A percentile compares a stretch with the other conserved stretches of the same genome.
Conservation (phyloP, 192 early-diverging fungal species). For the Podila minutissima region DNA sequence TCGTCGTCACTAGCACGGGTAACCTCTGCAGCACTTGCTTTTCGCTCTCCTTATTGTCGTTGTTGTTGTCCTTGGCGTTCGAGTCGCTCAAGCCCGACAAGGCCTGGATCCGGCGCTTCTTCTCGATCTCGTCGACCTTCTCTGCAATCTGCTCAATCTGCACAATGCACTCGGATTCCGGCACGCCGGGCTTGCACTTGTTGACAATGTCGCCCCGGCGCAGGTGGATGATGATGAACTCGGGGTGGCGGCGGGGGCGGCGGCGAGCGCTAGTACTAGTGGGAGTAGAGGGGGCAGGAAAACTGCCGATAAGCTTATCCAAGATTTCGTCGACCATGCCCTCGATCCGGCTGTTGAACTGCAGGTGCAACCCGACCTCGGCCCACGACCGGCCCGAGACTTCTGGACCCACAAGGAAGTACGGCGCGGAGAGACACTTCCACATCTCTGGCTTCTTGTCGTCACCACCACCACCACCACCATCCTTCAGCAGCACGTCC, state of each 20-base stretch:
- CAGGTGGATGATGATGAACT: slow-evolving; percentile 42
- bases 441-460: slow-evolving; percentile 21
- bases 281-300: too few species aligned
- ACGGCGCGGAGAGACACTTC: slow-evolving; percentile 36
- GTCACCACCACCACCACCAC: background rate
- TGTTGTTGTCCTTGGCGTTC: background rate
- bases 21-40: slow-evolving; percentile 10
- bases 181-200: slow-evolving; percentile 25
- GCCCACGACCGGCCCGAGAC: slow-evolving; percentile 12
- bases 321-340: slow-evolving; percentile 42
- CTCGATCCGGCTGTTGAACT: slow-evolving; percentile 36
- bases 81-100: background rate
- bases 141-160: slow-evolving; percentile 46
- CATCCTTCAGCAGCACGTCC: slow-evolving; percentile 38
- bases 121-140: slow-evolving; percentile 39
- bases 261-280: too few species aligned
- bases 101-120: slow-evolving; percentile 3
- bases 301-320: slow-evolving; percentile 25
- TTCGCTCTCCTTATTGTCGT: background rate
- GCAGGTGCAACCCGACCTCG: slow-evolving; percentile 24
- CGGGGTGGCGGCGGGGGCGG: slow-evolving; percentile 16
- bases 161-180: slow-evolving; percentile 35
- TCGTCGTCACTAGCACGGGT: slow-evolving; percentile 36
- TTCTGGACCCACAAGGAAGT: slow-evolving; percentile 14
- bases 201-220: slow-evolving; percentile 37